These are phyloP conservation scores for Mycena amicta DNA, from an alignment of 768 basidiomycete genomes.

Conservation along the genomic window DNA sequence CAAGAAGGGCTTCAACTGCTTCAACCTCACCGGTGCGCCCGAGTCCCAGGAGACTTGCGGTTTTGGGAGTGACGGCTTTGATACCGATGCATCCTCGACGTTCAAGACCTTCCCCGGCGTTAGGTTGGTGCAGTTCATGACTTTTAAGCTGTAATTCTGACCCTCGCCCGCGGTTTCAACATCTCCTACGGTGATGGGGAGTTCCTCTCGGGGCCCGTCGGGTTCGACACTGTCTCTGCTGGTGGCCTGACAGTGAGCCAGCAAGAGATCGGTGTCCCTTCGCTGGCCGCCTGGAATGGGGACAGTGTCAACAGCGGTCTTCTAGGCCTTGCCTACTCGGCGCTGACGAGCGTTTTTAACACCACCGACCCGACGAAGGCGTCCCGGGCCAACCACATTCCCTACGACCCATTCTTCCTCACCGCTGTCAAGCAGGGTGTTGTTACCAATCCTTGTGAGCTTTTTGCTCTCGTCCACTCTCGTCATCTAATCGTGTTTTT, in stretches of 20 bases:
- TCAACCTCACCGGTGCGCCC: conserved; percentile 12
- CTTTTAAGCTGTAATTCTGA: too few relatives aligned
- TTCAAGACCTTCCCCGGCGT: conserved; percentile 16
- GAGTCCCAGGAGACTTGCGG: conserved; percentile 11
- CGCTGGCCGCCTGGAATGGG: conserved; percentile 9
- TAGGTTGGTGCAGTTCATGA: too few relatives aligned
- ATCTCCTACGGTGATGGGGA: conserved; percentile 19
- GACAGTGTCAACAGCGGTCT: conserved; percentile 4
- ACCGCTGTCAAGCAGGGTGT: conserved; percentile 21
- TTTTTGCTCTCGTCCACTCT: background rate
- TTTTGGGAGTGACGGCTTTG: conserved; percentile 25
- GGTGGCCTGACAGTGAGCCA: conserved; percentile 19
- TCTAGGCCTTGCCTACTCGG: conserved; percentile 21
- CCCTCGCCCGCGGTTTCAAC: too few relatives aligned
- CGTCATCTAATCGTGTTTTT: too few relatives aligned
- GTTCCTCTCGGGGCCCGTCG: conserved; percentile 20
- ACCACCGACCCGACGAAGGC: conserved; percentile 20
- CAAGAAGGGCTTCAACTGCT: conserved; percentile 24
- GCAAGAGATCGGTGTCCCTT: conserved; percentile 21
- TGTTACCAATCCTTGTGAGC: conserved; percentile 20
- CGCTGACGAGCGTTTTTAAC: conserved; percentile 21
- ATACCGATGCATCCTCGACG: conserved; percentile 16
- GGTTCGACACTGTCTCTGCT: conserved; percentile 24
- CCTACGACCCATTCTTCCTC: conserved; percentile 25
- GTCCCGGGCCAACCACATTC: conserved; percentile 8